Evolutionary conservation across 768 basidiomycete species (phyloP), one percentile per base, ranked within the genome.

Genomic region (Gloeopeniophorella convolvens): DNA sequence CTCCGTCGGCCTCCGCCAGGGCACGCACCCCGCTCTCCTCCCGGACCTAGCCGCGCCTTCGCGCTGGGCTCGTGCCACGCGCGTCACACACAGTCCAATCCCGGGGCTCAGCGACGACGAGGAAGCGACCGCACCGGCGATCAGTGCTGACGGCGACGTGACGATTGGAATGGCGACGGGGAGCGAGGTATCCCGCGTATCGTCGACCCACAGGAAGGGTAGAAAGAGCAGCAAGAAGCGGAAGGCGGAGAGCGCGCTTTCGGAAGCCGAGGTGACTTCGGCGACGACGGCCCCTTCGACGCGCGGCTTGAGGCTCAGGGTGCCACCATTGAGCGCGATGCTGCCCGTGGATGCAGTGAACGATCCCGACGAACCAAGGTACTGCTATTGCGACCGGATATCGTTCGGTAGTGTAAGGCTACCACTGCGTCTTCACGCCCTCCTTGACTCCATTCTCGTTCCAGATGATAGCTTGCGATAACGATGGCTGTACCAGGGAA

Each of bases 401-500:
- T 89, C 85, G 16, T 91, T 79, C 62, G 92, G 91, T 59, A 82
- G 85, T 66, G 86, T 86, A 60, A 53, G 80, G 68, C 8, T 40
- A 20, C 11, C 18, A 30, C 39, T 42, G 5, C 18, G 13, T 23
- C 21, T 16, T 8, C 13, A 12, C 13, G 4, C 15, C 10, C 8
- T 9, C 30, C 3, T 37, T 58, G 16, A 58, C 21, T 4, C 24
- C n/a, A 24, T 30, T 31, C 16, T 49, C 21, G 57, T 37, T 42
- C 21, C 52, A 87, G 85, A 92, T 95, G 91, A 83, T 95, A 54
- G 91, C 73, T 13, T 95, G 91, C 60, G 91, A 95, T 62, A 76
- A 77, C 56, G 67, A 72, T 35, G 68, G 72, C 13, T 95, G 91
- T 63, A 70, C 75, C 56, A 70, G 72, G 32, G 88, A 92, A 82